Evolutionary conservation across 495 filamentous ascomycete species (phyloP), one percentile per base, ranked within the genome.

Genomic region (Neurospora sp.): DNA sequence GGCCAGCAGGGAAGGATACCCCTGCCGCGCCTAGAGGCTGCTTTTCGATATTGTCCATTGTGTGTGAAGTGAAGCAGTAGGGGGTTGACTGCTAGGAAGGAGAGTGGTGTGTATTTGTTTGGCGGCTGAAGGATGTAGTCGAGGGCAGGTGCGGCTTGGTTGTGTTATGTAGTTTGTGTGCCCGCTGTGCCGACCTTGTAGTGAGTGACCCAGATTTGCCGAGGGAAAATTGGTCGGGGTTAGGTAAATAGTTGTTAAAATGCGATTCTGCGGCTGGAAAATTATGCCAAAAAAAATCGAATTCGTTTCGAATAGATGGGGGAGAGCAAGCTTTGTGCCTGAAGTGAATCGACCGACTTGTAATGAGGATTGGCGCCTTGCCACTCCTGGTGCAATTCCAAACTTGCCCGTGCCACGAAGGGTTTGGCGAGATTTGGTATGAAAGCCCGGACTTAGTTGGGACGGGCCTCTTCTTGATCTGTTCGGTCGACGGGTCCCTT

Each of bases 1-100:
- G 79, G 35, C 80, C 80, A 23, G 80, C 80, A 12, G 80, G 80
- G 70, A 82, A 82, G 31, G 76, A 70, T 41, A 79, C 46, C 39
- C 74, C 76, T 39, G 23, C 44, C 23, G 69, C 42, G 35, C 23
- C 44, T 48, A 38, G 44, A 54, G 41, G 54, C 27, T 35, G 54
- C 6, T 66, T 59, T 10, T 73, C 74, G 44, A 71, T 41, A 31
- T 77, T 74, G 20, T 78, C 71, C 7, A 54, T 31, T 40, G 71
- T 70, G 39, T 42, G 39, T 70, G 11, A 38, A 11, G 62, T 16
- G 23, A 39, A 46, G 38, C 54, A 31, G 31, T 31, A 31, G 31
- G 31, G 31, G 31, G 31, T 31, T 31, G 31, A 31, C 31, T 31
- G 31, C 31, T 31, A 31, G 31, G 31, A 31, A 31, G 31, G 44